Evolutionary conservation across 768 basidiomycete genomes (phyloP).

Genomic region (Trametes elegans): DNA sequence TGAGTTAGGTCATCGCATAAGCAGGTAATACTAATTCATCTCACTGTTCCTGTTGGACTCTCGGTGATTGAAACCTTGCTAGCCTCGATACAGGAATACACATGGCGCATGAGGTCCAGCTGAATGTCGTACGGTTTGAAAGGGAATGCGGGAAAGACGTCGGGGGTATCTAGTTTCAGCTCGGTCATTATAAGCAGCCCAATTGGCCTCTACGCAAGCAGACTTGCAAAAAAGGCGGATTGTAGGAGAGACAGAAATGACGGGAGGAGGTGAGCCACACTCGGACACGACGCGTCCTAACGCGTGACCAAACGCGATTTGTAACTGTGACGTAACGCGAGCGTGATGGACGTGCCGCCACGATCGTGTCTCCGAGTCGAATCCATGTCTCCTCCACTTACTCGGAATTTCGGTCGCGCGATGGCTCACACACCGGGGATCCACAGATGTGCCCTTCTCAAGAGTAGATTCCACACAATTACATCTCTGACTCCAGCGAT

Average conservation of each 20-base stretch:
- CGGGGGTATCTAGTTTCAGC: conserved; percentile 57
- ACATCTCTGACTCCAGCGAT: no score
- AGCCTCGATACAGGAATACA: conserved; percentile 78
- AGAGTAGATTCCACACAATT: no score
- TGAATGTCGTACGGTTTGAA: conserved; percentile 77
- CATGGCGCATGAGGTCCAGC: conserved; percentile 79
- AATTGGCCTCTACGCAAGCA: neutral
- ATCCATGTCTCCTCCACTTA: no score
- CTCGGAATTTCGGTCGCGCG: no score
- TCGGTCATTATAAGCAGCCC: conserved; percentile 14
- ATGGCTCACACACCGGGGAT: no score
- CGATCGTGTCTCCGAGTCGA: no score
- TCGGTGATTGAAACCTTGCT: conserved; percentile 79
- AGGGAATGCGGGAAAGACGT: conserved; percentile 65
- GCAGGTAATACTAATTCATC: conserved; percentile 17
- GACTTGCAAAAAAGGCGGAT: neutral
- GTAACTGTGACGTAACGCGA: neutral
- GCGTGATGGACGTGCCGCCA: no score
- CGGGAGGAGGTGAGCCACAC: neutral
- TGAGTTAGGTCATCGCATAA: neutral
- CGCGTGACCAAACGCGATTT: neutral
- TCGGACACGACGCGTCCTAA: neutral
- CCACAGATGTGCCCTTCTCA: no score
- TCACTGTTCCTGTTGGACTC: conserved; percentile 85
- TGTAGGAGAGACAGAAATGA: neutral